A percentile compares a stretch with the other conserved stretches of the same genome.
phyloP scores from a whole-genome alignment of 2,329 filamentous ascomycete species.

The Cladosporium sphaerospermum region DNA sequence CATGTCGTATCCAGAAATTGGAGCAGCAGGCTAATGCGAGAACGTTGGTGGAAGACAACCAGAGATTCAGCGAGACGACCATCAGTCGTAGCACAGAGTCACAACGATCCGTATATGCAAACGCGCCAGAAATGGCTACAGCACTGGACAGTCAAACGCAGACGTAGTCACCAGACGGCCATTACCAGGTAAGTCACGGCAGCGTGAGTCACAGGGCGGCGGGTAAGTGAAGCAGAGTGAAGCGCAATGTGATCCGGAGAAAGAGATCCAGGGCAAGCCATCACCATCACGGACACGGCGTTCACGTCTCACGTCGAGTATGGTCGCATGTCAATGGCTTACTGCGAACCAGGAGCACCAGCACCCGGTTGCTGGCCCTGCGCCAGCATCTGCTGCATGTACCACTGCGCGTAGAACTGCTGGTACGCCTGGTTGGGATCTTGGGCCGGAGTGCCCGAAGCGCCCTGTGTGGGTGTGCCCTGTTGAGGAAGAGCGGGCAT shows the following conservation, averaged over 20 bases:
- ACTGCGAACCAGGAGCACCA: conserved; percentile 22
- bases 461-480: conserved; percentile 12
- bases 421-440: conserved; percentile 14
- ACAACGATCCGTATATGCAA: conserved; percentile 1
- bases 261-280: neutral
- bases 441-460: conserved; percentile 17
- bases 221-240: neutral
- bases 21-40: neutral
- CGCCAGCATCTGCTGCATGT: conserved; percentile 25
- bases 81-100: conserved; percentile 6
- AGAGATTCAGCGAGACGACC: conserved; percentile 3
- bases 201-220: neutral
- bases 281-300: conserved; percentile 1
- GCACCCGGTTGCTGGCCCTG: conserved; percentile 31
- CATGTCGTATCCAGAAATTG: conserved; percentile 2
- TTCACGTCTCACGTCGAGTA: conserved; percentile 9
- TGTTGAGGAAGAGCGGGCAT: conserved; percentile 24
- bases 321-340: conserved; percentile 1
- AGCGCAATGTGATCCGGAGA: conserved; percentile 2
- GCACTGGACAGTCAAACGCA: neutral
- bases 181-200: neutral
- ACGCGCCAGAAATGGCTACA: conserved; percentile 2
- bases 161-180: neutral
- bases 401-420: conserved; percentile 19
- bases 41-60: neutral